A percentile compares a stretch with the other conserved stretches of the same genome.
phyloP scores from a whole-genome alignment of 2,329 filamentous ascomycete genomes.

The Fusarium pseudograminearum region DNA sequence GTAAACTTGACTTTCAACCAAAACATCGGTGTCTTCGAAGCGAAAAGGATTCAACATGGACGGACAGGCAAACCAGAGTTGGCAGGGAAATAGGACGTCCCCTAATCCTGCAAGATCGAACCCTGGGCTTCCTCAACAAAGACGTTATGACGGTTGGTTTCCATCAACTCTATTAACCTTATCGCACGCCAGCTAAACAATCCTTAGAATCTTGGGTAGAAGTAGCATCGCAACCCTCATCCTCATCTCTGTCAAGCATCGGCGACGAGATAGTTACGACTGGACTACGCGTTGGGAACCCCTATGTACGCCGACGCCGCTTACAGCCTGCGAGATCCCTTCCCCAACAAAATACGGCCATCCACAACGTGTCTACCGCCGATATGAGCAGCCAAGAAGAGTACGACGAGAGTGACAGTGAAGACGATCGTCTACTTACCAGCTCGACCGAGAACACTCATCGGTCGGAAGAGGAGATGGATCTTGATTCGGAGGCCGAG shows the following conservation, averaged over 20 bases:
- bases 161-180: conserved; percentile 4
- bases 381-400: conserved; percentile 87
- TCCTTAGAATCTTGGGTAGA: conserved; percentile 95
- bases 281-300: conserved; percentile 80
- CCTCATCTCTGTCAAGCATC: conserved; percentile 88
- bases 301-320: conserved; percentile 71
- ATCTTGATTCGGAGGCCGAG: conserved; percentile 62
- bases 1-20: conserved; percentile 15
- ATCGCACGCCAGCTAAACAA: conserved; percentile 31
- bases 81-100: conserved; percentile 44
- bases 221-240: conserved; percentile 90
- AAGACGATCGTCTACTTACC: conserved; percentile 77
- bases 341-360: conserved; percentile 56
- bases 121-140: conserved; percentile 50
- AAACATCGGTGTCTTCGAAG: conserved; percentile 15
- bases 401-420: conserved; percentile 92
- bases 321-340: conserved; percentile 52
- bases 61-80: conserved; percentile 45
- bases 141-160: conserved; percentile 54
- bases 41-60: conserved; percentile 44
- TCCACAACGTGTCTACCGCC: conserved; percentile 58
- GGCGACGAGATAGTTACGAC: conserved; percentile 92
- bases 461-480: conserved; percentile 54
- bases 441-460: conserved; percentile 68
- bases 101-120: conserved; percentile 48